phyloP scores from a whole-genome alignment of 805 yeast genomes.

The Wickerhamiella slavikovae region DNA sequence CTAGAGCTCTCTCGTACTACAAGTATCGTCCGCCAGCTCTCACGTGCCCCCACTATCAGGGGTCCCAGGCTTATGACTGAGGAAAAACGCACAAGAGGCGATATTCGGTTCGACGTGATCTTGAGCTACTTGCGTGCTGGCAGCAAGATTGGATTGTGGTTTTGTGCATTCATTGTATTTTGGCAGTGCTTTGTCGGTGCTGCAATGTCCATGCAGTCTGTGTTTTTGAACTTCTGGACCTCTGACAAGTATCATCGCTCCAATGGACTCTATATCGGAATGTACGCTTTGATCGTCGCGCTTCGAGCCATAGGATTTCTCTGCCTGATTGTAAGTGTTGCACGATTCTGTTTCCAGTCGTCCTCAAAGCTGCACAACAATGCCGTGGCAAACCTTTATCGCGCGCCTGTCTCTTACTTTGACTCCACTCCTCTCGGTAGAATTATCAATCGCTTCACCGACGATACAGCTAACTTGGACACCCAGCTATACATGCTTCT shows the following conservation, averaged over 20 bases:
- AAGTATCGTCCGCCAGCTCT: slow-evolving; percentile 1
- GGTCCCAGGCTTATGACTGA: slow-evolving; percentile 13
- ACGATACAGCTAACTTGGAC: slow-evolving; percentile 70
- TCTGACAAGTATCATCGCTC: slow-evolving; percentile 28
- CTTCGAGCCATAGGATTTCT: slow-evolving; percentile 18
- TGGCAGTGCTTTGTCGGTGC: slow-evolving; percentile 24
- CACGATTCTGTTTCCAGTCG: slow-evolving; percentile 30
- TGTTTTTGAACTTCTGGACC: slow-evolving; percentile 59
- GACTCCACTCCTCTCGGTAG: slow-evolving; percentile 83
- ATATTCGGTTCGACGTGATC: slow-evolving; percentile 25
- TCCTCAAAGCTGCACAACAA: slow-evolving; percentile 36
- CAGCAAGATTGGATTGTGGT: slow-evolving; percentile 15
- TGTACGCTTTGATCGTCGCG: slow-evolving; percentile 32
- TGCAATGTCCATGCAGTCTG: slow-evolving; percentile 19
- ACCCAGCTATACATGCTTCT: slow-evolving; percentile 57
- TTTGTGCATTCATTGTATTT: slow-evolving; percentile 6
- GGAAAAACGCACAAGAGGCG: slow-evolving; percentile 15
- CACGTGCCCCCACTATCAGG: slow-evolving; percentile 5
- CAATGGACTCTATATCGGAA: slow-evolving; percentile 47
- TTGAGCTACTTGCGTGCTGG: slow-evolving; percentile 30
- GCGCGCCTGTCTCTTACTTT: slow-evolving; percentile 65
- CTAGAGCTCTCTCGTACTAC: slow-evolving; percentile 3
- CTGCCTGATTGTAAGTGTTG: slow-evolving; percentile 3
- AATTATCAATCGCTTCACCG: slow-evolving; percentile 66
- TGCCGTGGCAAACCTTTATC: slow-evolving; percentile 40